A percentile compares a stretch with the other conserved stretches of the same genome.
These are phyloP conservation scores for Kluyveromyces marxianus DNA, from an alignment of 1,139 yeast genomes.

Conservation along the genomic window DNA sequence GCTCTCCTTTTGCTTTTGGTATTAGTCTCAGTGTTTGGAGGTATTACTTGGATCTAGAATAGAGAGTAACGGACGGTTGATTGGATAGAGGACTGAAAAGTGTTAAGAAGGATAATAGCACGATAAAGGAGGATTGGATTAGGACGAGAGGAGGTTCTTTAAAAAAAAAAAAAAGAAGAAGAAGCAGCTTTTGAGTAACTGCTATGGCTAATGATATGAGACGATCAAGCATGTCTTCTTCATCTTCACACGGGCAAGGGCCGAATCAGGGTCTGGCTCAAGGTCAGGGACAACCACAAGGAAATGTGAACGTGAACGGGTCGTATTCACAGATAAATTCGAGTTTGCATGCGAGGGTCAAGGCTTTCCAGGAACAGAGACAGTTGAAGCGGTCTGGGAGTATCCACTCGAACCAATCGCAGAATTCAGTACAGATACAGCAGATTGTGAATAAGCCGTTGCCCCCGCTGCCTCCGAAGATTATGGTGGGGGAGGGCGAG, in stretches of 20 bases:
- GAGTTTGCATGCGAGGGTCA: constrained; percentile 65
- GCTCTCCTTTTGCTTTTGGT: too few species aligned
- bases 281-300: neutral
- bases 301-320: neutral
- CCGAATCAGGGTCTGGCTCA: too few species aligned
- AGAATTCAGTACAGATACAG: constrained; percentile 17
- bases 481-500: constrained; percentile 6
- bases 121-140: too few species aligned
- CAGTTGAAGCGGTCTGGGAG: constrained; percentile 34
- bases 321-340: constrained; percentile 37
- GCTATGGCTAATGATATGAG: constrained; percentile 1
- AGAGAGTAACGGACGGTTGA: too few species aligned
- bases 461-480: constrained; percentile 24
- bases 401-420: constrained; percentile 19
- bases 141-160: too few species aligned
- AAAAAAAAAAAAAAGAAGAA: too few species aligned
- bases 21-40: too few species aligned
- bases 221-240: constrained; percentile 3
- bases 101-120: too few species aligned
- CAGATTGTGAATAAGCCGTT: constrained; percentile 27
- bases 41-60: too few species aligned
- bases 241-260: constrained; percentile 1
- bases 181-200: too few species aligned
- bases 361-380: constrained; percentile 68
- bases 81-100: too few species aligned